These are phyloP conservation scores for Xylariales sp. DNA, from an alignment of 2,329 filamentous ascomycete genomes.

Conservation along the genomic window DNA sequence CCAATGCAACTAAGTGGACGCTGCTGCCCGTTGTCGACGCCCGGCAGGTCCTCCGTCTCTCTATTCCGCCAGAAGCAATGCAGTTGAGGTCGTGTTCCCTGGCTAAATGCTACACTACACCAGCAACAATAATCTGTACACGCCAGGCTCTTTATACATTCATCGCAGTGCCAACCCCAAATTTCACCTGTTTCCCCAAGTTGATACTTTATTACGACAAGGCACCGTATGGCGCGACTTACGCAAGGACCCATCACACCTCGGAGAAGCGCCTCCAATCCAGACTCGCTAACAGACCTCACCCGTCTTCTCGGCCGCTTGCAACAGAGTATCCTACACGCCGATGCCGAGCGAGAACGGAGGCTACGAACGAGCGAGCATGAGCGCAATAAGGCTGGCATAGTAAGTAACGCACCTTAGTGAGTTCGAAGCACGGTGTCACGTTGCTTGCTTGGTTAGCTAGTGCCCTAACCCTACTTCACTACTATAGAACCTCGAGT, in stretches of 20 bases:
- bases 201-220: background rate
- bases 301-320: constrained; percentile 73
- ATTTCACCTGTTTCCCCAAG: background rate
- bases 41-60: background rate
- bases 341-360: constrained; percentile 68
- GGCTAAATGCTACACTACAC: background rate
- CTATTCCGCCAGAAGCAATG: background rate
- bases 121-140: background rate
- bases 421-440: background rate
- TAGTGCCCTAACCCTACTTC: background rate
- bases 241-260: constrained; percentile 48
- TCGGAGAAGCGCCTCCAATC: constrained; percentile 44
- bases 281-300: constrained; percentile 63
- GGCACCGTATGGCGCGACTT: constrained; percentile 47
- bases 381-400: constrained; percentile 70
- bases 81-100: background rate
- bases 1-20: constrained; percentile 23
- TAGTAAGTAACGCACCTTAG: constrained; percentile 55
- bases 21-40: constrained; percentile 1
- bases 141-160: no score
- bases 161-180: no score
- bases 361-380: constrained; percentile 71
- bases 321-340: constrained; percentile 72
- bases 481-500: constrained; percentile 71
- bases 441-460: constrained; percentile 19